Conservation (phyloP, 2,329 filamentous ascomycete genomes). For the Plenodomus biglobosus region DNA sequence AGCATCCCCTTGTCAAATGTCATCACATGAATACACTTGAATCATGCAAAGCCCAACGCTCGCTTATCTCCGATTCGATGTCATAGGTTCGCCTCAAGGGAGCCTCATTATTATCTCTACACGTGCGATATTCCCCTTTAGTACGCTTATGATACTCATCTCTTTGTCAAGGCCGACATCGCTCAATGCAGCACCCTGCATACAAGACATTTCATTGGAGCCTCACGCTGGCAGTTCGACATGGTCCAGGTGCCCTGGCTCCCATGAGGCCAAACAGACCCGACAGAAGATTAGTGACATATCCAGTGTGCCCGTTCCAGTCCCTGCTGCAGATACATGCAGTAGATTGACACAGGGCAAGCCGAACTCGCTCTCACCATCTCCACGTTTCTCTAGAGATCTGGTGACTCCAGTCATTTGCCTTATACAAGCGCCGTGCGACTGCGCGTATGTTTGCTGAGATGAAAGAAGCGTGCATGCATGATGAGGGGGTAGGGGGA, state of each 20-base stretch:
- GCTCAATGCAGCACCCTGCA: neutral
- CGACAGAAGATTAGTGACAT: neutral
- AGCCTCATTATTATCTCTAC: neutral
- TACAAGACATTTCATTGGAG: neutral
- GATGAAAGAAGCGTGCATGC: neutral
- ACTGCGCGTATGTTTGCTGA: neutral
- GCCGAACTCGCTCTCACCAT: conserved; percentile 9
- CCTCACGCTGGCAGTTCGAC: neutral
- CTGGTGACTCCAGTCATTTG: neutral
- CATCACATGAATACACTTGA: neutral
- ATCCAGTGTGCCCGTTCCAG: neutral
- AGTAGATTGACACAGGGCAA: neutral
- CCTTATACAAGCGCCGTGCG: conserved; percentile 1
- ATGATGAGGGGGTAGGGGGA: neutral
- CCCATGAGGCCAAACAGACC: neutral
- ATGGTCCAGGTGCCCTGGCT: neutral
- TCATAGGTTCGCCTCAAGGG: neutral
- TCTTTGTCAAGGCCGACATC: conserved; percentile 8
- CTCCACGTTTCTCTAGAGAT: neutral
- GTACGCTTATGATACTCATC: conserved; percentile 3
- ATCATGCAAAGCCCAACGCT: neutral
- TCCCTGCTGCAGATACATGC: conserved; percentile 5
- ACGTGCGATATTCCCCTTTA: neutral
- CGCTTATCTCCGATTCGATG: neutral
- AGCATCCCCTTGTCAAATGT: too few relatives aligned